Conservation (phyloP, 331 rosid species). For the Quercus phellos region DNA sequence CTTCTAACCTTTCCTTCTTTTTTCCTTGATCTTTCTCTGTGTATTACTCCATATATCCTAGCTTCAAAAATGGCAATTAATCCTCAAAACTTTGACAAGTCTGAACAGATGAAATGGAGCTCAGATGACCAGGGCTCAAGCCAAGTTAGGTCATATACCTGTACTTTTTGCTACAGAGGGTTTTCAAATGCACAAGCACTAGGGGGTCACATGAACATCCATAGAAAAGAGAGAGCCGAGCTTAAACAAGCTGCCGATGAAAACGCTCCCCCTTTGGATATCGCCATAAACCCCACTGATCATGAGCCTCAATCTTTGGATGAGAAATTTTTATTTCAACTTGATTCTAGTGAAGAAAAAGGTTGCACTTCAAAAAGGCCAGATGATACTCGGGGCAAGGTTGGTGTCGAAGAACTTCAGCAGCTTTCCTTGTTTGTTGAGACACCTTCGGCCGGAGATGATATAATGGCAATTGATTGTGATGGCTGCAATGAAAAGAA, state of each 20-base stretch:
- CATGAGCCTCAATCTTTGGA: conserved; percentile 13
- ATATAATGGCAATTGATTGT: background rate
- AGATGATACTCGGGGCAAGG: conserved; percentile 15
- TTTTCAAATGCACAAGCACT: conserved; percentile 82
- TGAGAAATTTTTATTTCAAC: conserved; percentile 18
- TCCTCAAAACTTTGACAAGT: conserved; percentile 17
- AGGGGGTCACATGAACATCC: conserved; percentile 84
- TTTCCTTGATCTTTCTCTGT: background rate
- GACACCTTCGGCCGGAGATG: background rate
- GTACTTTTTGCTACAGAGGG: conserved; percentile 60
- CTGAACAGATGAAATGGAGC: conserved; percentile 33
- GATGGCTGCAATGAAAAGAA: conserved; percentile 21
- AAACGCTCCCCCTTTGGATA: conserved; percentile 31
- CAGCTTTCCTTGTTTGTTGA: conserved; percentile 29
- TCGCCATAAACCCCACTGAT: conserved; percentile 10
- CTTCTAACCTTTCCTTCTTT: background rate
- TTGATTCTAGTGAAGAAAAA: conserved; percentile 15
- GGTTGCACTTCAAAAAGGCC: background rate
- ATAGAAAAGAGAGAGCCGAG: conserved; percentile 64
- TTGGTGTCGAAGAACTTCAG: conserved; percentile 16
- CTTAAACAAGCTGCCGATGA: conserved; percentile 54
- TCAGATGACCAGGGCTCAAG: conserved; percentile 30
- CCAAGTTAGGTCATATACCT: conserved; percentile 38
- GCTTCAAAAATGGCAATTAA: conserved; percentile 32
- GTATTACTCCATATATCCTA: conserved; percentile 3